phyloP scores from a whole-genome alignment of 805 yeast species.

The Saccharomyces jurei region DNA sequence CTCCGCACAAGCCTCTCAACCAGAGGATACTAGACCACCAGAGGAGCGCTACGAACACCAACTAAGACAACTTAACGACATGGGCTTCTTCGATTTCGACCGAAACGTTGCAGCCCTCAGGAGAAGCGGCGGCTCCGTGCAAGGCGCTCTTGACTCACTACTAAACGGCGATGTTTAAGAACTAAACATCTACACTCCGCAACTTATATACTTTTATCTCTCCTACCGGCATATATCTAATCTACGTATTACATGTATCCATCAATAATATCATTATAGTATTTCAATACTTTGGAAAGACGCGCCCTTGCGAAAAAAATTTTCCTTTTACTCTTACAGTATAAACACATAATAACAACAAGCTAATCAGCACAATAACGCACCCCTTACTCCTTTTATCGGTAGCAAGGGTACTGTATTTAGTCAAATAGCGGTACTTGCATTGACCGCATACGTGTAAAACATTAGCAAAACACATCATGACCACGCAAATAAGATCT shows the following conservation, averaged over 20 bases:
- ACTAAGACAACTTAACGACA: slow-evolving; percentile 67
- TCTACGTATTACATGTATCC: neutral
- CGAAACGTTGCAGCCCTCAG: slow-evolving; percentile 85
- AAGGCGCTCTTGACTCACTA: slow-evolving; percentile 88
- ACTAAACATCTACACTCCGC: neutral
- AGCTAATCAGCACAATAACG: neutral
- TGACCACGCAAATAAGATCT: slow-evolving; percentile 21
- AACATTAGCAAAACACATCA: neutral
- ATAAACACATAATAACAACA: neutral
- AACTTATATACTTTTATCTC: neutral
- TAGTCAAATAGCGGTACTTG: neutral
- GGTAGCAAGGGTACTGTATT: neutral
- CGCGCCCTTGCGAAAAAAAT: neutral
- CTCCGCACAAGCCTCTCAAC: slow-evolving; percentile 19
- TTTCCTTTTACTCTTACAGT: neutral
- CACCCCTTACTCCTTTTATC: neutral
- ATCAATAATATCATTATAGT: neutral
- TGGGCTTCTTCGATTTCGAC: slow-evolving; percentile 88
- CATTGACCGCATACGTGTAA: neutral
- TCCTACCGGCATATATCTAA: neutral
- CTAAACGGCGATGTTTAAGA: slow-evolving; percentile 49
- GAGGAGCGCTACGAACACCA: slow-evolving; percentile 71
- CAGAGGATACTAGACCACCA: slow-evolving; percentile 59
- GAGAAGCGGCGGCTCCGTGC: slow-evolving; percentile 94
- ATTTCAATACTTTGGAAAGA: neutral